Base-by-base conservation (phyloP, 345 rosid genomes). In the Luvunga scandens region DNA sequence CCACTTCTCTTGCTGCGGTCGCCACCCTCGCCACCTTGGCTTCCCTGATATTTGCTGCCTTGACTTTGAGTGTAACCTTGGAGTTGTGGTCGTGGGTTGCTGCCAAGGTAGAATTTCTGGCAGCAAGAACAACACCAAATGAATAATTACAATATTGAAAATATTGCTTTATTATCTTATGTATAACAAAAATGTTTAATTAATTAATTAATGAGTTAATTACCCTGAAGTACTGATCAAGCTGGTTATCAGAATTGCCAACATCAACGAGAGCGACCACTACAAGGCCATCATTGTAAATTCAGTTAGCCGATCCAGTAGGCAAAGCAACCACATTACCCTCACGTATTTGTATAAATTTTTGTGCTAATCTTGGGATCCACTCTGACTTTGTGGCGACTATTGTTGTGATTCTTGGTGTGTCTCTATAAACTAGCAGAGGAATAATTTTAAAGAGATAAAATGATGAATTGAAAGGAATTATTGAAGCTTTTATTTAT, bases 31-130 rank as follows among this genome's bases (percentile, higher is more conserved):
- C 34, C 39, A 60, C 74, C 71, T 75, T 75, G 65, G 12, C 42
- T 78, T 24, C 75, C 78, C 64, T 61, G 25, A 27, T 48, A 48
- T 19, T 48, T 16, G 39, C 75, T 39, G 13, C 79, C 50, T 28
- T 60, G 57, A 70, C 76, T 55, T 27, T 19, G 38, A 2, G 78
- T 72, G 12, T 75, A 25, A 2, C 69, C 67, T 56, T 63, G 81
- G 1, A 83, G 1, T 25, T 73, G 79, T 69, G 45, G 71, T 77
- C 76, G 85, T 12, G 90, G 90, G 84, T 78, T 88, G 7, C 91
- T 88, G 27, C 85, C 90, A 5, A 87, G 76, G 87, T 81, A 87
- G 84, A 88, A 90, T 72, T 81, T 79, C 90, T 90, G 71, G 7
- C 39, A 38, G 36, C 56, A 10, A 39, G 33, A 39, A 34, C 16